Evolutionary conservation across 2,329 filamentous ascomycete species (phyloP).

Genomic region (Trichoderma breve): DNA sequence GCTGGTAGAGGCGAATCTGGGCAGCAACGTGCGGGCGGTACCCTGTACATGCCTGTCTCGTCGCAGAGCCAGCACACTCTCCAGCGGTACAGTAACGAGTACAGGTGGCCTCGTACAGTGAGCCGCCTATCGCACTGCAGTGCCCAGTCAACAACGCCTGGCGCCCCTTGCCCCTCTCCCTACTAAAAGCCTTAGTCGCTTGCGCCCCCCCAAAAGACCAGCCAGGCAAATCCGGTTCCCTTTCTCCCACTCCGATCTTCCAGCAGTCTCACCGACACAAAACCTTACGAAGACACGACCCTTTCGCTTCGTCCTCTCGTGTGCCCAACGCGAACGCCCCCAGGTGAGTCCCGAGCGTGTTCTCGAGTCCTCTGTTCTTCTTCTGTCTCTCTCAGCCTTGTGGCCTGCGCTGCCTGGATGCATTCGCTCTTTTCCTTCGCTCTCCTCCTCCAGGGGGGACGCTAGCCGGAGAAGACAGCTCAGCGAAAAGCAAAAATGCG

Average conservation of each 20-base stretch:
- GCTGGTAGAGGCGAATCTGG: slow-evolving; percentile 13
- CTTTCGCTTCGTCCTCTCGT: slow-evolving; percentile 16
- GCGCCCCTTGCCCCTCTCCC: slow-evolving; percentile 9
- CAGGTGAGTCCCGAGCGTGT: slow-evolving; percentile 6
- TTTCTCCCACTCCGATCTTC: slow-evolving; percentile 17
- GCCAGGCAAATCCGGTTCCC: slow-evolving; percentile 2
- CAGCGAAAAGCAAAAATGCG: slow-evolving; percentile 21
- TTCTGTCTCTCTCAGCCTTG: neutral
- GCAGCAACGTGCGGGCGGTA: neutral
- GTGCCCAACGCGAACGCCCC: slow-evolving; percentile 9
- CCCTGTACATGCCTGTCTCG: neutral
- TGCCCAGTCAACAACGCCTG: slow-evolving; percentile 2
- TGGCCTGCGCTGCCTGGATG: neutral
- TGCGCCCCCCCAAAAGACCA: slow-evolving; percentile 15
- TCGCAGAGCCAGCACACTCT: neutral
- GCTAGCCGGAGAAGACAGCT: slow-evolving; percentile 21
- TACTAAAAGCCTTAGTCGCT: slow-evolving; percentile 5
- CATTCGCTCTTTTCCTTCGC: neutral
- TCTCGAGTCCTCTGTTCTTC: neutral
- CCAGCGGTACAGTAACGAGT: neutral
- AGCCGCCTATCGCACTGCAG: neutral
- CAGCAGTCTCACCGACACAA: slow-evolving; percentile 22
- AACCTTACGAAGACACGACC: slow-evolving; percentile 17
- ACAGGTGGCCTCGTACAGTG: neutral
- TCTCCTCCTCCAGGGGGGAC: slow-evolving; percentile 13